Evolutionary conservation across 495 filamentous ascomycete genomes (phyloP).

Genomic region (Aspergillus heteromorphus): DNA sequence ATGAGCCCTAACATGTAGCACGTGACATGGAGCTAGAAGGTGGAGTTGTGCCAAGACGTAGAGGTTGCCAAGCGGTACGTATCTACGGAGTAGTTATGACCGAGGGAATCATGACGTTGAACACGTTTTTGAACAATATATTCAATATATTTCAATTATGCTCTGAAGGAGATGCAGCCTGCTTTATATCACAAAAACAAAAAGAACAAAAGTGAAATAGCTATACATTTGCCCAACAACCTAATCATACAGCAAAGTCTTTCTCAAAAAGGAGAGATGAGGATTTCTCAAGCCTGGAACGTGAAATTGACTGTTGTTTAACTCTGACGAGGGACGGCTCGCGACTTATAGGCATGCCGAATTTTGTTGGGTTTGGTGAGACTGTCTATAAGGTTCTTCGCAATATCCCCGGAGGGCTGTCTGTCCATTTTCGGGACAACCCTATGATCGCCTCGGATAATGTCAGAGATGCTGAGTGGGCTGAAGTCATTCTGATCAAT

Average conservation of each 20-base stretch:
- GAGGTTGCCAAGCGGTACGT: no score
- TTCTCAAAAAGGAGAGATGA: constrained; percentile 15
- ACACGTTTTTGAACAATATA: background rate
- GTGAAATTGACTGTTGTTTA: background rate
- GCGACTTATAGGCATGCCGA: no score
- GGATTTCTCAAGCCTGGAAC: background rate
- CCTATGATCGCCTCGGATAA: constrained; percentile 20
- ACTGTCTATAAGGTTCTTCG: constrained; percentile 29
- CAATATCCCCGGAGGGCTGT: constrained; percentile 26
- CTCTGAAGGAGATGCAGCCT: constrained; percentile 16
- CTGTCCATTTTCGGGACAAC: constrained; percentile 32
- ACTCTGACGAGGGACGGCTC: no score
- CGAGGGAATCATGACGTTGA: background rate
- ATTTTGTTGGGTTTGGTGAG: no score
- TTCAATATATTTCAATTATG: background rate
- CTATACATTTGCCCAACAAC: constrained; percentile 28
- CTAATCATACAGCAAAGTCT: constrained; percentile 40
- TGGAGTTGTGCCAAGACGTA: background rate
- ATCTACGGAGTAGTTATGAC: no score
- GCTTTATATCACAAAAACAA: constrained; percentile 31
- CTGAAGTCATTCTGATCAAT: constrained; percentile 31
- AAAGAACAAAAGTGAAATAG: constrained; percentile 20
- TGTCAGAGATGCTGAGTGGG: constrained; percentile 21
- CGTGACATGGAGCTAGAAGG: no score
- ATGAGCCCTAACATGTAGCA: constrained; percentile 21